phyloP scores from a whole-genome alignment of 2,329 filamentous ascomycete genomes.

The Ophiocordyceps unilateralis region DNA sequence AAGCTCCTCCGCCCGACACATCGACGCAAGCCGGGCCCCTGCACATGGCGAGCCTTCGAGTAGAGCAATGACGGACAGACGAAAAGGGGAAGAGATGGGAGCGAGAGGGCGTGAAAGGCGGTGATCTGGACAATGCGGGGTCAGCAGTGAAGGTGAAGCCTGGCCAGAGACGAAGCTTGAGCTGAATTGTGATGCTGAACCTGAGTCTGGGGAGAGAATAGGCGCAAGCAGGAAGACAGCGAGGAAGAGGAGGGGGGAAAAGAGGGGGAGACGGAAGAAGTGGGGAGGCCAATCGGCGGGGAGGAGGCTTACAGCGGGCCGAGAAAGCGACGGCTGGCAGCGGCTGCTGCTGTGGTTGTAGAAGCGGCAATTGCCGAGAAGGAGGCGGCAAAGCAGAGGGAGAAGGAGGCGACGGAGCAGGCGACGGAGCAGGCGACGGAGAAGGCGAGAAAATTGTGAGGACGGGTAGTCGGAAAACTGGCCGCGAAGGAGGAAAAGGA shows the following conservation, averaged over 20 bases:
- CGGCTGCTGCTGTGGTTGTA: neutral
- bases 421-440: neutral
- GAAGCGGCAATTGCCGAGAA: neutral
- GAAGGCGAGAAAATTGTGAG: no score
- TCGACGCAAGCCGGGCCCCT: conserved; percentile 22
- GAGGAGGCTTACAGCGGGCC: neutral
- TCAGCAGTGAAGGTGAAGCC: neutral
- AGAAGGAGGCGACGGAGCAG: neutral
- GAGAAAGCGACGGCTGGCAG: neutral
- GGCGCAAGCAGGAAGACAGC: neutral
- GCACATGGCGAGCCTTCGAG: conserved; percentile 57
- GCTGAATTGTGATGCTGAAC: neutral
- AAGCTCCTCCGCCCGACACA: conserved; percentile 14
- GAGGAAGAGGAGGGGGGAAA: neutral
- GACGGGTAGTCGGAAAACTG: no score
- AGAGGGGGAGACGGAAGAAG: neutral
- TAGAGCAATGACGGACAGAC: conserved; percentile 48
- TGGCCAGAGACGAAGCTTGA: no score
- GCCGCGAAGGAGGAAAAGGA: neutral
- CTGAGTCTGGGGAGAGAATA: neutral
- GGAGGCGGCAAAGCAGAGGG: neutral
- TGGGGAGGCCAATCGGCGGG: neutral
- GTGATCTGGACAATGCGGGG: neutral
- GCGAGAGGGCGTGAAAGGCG: neutral
- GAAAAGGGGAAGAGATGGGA: neutral